Percentiles rank a stretch among this genome's conserved stretches.
Evolutionary conservation across 179 eudicot genomes (phyloP).

Genomic region (Drosera spatulata): DNA sequence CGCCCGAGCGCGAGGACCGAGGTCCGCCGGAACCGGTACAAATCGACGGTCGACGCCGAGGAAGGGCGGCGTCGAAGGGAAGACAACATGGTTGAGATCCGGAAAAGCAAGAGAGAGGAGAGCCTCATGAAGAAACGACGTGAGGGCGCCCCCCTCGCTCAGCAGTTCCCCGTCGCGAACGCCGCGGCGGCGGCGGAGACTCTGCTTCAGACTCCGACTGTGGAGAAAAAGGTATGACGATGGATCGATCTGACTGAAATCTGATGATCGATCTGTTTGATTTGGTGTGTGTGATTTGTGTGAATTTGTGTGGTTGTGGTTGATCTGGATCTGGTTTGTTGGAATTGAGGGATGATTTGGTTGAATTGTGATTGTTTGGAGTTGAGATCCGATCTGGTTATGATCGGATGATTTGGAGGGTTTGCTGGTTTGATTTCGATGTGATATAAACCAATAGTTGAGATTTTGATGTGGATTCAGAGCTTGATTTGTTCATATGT

Average conservation of each 20-base stretch:
- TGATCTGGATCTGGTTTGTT: not conserved
- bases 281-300: not conserved
- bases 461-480: no score
- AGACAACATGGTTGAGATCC: constrained; percentile 80
- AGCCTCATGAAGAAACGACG: constrained; percentile 82
- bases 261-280: not conserved
- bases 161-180: constrained; percentile 16
- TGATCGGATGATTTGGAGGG: not conserved
- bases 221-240: constrained; percentile 42
- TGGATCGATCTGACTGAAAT: no score
- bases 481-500: not conserved
- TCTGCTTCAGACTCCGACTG: constrained; percentile 26
- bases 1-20: constrained; percentile 55
- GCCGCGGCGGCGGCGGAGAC: no score
- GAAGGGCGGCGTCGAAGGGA: constrained; percentile 80
- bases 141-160: constrained; percentile 40
- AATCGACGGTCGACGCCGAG: constrained; percentile 72
- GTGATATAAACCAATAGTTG: no score
- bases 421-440: no score
- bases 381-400: not conserved
- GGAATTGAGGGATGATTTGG: not conserved
- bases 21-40: constrained; percentile 70
- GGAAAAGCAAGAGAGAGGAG: constrained; percentile 66
- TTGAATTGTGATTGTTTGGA: constrained; percentile 1
- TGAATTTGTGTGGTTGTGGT: not conserved